These are phyloP conservation scores for Tulasnella sp. DNA, from an alignment of 768 basidiomycete genomes.

Conservation along the genomic window DNA sequence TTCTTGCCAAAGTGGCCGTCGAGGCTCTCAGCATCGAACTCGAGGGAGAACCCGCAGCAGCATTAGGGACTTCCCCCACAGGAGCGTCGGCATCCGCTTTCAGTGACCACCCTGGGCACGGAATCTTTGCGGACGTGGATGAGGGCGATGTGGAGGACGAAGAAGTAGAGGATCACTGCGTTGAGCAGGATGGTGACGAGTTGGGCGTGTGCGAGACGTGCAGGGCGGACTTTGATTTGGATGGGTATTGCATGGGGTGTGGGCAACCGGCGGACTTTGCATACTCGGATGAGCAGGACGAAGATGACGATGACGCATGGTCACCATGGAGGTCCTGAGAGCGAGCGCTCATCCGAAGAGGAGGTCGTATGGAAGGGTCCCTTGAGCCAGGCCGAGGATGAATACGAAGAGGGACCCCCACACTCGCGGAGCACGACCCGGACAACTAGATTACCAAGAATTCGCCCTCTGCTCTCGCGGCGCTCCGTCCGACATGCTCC, in stretches of 20 bases:
- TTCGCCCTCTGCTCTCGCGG: conserved; percentile 20
- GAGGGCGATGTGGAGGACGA: too few relatives aligned
- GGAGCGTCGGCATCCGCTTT: too few relatives aligned
- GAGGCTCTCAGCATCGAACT: conserved; percentile 11
- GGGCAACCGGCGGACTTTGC: background rate
- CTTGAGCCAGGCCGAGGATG: background rate
- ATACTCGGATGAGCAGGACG: background rate
- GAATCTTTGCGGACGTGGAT: too few relatives aligned
- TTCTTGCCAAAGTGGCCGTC: conserved; percentile 13
- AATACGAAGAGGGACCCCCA: background rate
- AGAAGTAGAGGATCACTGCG: conserved; percentile 12
- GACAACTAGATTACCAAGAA: background rate
- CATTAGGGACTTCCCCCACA: background rate
- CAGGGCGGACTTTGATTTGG: background rate
- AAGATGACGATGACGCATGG: background rate
- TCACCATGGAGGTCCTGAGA: background rate
- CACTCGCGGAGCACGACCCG: too few relatives aligned
- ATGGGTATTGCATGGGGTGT: background rate
- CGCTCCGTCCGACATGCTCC: conserved; percentile 24
- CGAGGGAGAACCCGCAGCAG: background rate
- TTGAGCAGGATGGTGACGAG: background rate
- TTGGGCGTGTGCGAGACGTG: background rate
- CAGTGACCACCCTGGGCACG: too few relatives aligned
- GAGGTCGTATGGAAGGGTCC: background rate
- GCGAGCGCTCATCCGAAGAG: background rate